Base-by-base conservation (phyloP, 371 early-diverging fungal genomes). In the Parasitella parasitica region DNA sequence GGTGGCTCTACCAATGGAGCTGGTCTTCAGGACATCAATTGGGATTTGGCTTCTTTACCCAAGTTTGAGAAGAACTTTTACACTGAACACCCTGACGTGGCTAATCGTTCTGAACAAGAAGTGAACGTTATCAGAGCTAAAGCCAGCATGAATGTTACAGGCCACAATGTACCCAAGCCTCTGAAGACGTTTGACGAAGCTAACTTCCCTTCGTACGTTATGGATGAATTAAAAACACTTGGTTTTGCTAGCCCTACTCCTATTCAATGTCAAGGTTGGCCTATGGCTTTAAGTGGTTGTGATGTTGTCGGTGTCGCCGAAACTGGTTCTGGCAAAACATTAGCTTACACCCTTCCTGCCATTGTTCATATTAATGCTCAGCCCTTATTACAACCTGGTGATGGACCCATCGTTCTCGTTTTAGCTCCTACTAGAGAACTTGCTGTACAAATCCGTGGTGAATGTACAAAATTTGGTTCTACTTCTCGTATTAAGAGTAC, bases 231-330 rank as follows among this genome's bases (percentile, higher is more conserved):
- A 41, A 62, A 77, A 35, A 84, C 86, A 46, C 87, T 91, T 53
- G 96, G 97, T 1, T 99, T 96, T 81, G 77, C 82, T 22, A 77
- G 79, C 5, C 99, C 99, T 28, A 99, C 99, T 1, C 82, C 97
- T 35, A 99, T 99, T 70, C 99, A 99, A 83, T 91, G 96, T 24
- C 99, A 99, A 76, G 99, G 99, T 53, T 98, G 98, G 98, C 98
- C 99, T 9, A 97, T 98, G 98, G 99, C 99, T 12, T 87, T 99
- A 35, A 90, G 90, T 43, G 99, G 99, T 59, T 87, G 98, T 60
- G 97, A 99, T 78, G 92, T 99, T 76, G 98, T 99, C 30, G 97
- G 96, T 64, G 91, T 99, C 64, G 99, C 99, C 15, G 92, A 95
- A 69, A 99, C 99, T 20, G 99, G 99, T 62, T 96, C 96, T 43